Evolutionary conservation across 2,329 filamentous ascomycete species (phyloP), one percentile per base, ranked within the genome.

Genomic region (Stachybotrys elegans): DNA sequence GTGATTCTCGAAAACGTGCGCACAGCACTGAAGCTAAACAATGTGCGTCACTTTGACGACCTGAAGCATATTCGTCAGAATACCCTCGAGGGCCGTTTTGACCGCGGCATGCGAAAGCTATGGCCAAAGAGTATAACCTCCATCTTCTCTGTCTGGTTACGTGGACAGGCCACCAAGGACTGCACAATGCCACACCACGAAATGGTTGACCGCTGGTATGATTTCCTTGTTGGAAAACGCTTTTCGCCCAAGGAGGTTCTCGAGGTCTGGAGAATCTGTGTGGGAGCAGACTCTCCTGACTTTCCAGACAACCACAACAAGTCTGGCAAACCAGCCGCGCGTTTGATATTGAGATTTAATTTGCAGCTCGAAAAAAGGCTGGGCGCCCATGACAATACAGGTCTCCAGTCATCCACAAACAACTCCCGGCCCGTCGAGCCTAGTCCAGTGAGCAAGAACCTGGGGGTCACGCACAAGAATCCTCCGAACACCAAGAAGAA

Each of bases 1-100:
- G 6, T 22, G 0, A 47, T 59, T 14, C 29, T 61, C 14, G 3
- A 36, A 4, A 57, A 51, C 17, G 14, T 59, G 19, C 49, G 46
- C n/a, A 19, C 49, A 1, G 43, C 49, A 5, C 39, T 62, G n/a
- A n/a, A n/a, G n/a, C n/a, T n/a, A n/a, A n/a, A n/a, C n/a, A n/a
- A 40, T 31, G 8, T 58, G 53, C 22, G 45, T 47, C 11, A 43
- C 11, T 17, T 39, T n/a, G 12, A 22, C 17, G 22, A 27, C 22
- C 6, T 36, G 34, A 20, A 9, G 39, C 19, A 21, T 23, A 45
- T 9, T 16, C 34, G 34, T 20, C 34, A 36, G 34, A 20, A 17
- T 5, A 36, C 34, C 6, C 6, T 36, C 16, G 34, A 36, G 17
- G 21, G 21, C 5, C 19, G 34, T 16, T 20, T 36, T 20, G 21